phyloP scores from a whole-genome alignment of 106 monocot genomes.

The Acorus calamus region DNA sequence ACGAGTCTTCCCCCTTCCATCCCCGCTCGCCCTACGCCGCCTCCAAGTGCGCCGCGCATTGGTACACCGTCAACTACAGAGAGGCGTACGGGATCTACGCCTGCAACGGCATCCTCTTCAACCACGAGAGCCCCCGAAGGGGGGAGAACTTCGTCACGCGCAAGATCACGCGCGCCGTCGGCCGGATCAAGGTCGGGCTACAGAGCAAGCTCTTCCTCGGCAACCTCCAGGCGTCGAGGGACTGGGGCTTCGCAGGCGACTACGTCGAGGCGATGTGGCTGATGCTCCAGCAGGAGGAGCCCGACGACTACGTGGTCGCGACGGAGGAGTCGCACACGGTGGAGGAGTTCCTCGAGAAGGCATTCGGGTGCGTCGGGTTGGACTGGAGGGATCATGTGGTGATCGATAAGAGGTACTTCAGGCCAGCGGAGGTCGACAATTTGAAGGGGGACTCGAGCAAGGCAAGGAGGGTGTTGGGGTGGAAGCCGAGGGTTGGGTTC shows the following conservation, averaged over 20 bases:
- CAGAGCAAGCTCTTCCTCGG: conserved; percentile 89
- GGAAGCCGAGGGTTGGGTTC: conserved; percentile 92
- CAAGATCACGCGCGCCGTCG: conserved; percentile 96
- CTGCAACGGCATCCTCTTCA: conserved; percentile 95
- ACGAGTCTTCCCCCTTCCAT: conserved; percentile 75
- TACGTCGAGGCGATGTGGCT: conserved; percentile 99
- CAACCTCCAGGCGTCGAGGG: conserved; percentile 76
- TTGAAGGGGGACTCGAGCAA: conserved; percentile 79
- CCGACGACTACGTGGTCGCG: conserved; percentile 86
- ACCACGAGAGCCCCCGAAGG: conserved; percentile 85
- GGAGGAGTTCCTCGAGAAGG: conserved; percentile 75
- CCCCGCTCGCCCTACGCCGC: conserved; percentile 94
- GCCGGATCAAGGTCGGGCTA: conserved; percentile 72
- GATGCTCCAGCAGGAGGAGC: conserved; percentile 91
- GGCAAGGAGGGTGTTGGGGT: conserved; percentile 58
- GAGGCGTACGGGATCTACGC: conserved; percentile 91
- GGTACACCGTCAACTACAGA: conserved; percentile 97
- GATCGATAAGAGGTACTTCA: conserved; percentile 83
- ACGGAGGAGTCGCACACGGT: conserved; percentile 92
- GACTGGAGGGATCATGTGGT: conserved; percentile 93
- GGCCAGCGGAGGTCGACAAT: conserved; percentile 90
- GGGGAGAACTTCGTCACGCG: conserved; percentile 98
- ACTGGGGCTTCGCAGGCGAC: conserved; percentile 96
- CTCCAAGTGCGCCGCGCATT: conserved; percentile 89
- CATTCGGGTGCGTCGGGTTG: conserved; percentile 69